Evolutionary conservation across 352 stramenopile genomes (phyloP).

Genomic region (Globisporangium spinosum): DNA sequence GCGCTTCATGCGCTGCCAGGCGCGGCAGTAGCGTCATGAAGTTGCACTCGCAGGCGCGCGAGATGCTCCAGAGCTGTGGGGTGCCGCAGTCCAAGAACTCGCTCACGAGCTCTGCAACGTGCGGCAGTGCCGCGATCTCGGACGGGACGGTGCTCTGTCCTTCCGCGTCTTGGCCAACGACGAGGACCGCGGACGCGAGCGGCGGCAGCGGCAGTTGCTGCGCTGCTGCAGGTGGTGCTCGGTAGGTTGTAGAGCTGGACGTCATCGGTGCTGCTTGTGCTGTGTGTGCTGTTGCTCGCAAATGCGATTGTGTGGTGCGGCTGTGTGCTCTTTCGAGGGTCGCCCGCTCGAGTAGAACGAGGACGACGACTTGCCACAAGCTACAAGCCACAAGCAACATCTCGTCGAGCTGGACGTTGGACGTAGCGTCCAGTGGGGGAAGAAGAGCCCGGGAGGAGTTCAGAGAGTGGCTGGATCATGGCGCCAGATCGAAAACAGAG

Average conservation of each 20-base stretch:
- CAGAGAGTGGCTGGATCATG: background rate
- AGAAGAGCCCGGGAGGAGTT: background rate
- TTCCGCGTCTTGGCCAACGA: background rate
- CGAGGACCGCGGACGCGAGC: background rate
- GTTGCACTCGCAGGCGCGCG: background rate
- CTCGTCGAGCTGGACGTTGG: background rate
- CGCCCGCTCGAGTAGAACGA: background rate
- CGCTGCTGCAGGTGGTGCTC: background rate
- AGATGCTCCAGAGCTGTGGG: background rate
- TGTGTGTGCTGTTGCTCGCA: background rate
- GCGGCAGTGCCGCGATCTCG: background rate
- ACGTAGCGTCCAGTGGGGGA: background rate
- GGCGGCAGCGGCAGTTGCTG: background rate
- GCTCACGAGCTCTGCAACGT: background rate
- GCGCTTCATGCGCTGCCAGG: slow-evolving; percentile 10
- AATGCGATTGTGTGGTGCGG: slow-evolving; percentile 1
- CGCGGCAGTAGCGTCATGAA: slow-evolving; percentile 21
- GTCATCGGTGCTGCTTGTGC: background rate
- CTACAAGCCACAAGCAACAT: background rate
- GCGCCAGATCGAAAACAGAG: background rate
- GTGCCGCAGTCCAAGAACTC: background rate
- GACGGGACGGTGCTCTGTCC: slow-evolving; percentile 1
- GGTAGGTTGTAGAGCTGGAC: background rate
- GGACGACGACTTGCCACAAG: background rate
- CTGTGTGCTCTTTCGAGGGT: background rate